These are phyloP conservation scores for Parietichytrium sp. DNA, from an alignment of 108 stramenopile species.

Conservation along the genomic window DNA sequence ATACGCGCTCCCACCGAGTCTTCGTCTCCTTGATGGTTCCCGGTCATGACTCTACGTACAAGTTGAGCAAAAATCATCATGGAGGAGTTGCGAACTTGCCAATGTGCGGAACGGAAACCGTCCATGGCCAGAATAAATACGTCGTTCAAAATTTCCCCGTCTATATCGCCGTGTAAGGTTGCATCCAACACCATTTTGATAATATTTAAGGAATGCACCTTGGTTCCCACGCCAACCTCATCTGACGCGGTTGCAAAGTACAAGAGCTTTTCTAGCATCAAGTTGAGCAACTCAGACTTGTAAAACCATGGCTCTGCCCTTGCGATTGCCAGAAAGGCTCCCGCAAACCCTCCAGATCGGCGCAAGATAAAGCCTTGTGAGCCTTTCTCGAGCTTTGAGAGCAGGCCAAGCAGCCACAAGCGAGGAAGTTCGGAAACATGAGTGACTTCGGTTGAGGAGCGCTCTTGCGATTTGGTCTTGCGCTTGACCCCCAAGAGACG, in stretches of 20 bases:
- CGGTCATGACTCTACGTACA: background rate
- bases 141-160: background rate
- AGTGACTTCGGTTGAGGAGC: no score
- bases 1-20: no score
- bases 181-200: conserved; percentile 21
- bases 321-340: conserved; percentile 18
- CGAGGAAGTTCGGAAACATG: background rate
- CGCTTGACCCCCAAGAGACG: no score
- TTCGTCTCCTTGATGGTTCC: no score
- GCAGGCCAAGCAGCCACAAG: background rate
- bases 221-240: background rate
- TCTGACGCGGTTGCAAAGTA: background rate
- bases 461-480: no score
- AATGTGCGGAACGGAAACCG: background rate
- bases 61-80: conserved; percentile 31
- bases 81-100: conserved; percentile 37
- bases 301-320: background rate
- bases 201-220: conserved; percentile 1
- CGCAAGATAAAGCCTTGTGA: background rate
- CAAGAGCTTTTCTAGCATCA: background rate
- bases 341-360: background rate
- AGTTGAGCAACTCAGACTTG: background rate
- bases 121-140: background rate
- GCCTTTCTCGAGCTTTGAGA: background rate
- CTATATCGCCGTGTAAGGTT: background rate